Base-by-base conservation (phyloP, 1,284 basidiomycete genomes). In the Ceratobasidium theobromae region DNA sequence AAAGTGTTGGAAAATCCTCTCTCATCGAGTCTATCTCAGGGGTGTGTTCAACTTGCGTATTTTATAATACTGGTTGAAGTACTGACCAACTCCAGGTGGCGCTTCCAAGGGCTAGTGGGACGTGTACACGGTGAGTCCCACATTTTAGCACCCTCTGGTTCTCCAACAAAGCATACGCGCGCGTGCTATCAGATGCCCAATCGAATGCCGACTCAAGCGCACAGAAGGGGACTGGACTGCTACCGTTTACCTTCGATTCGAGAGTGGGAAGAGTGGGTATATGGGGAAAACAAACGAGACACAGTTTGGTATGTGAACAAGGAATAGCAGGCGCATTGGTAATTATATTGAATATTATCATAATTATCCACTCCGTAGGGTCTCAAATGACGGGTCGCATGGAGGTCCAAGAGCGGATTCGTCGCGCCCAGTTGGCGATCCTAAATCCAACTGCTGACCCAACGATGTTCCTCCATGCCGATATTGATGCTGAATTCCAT, bases 371-470 rank as follows among this genome's bases (percentile, higher is more conserved):
- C 6, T 21, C 9, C 6, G 6, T 73, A 67, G 73, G 73, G 11
- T 14, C 49, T 0, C 11, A 57, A 9, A 51, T 74, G 28, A 52
- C 40, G 11, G 49, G 71, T 38, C 69, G 70, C 2, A 32, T 53
- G 2, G 53, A 60, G 3, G 73, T 75, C 3, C 65, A 68, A 64
- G 49, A 65, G 16, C 46, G 69, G 3, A 57, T 70, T 21, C 67
- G 72, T 1, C 80, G 86, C 0, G 89, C 89, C 0, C 90, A 92
- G 72, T 76, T 79, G 0, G 89, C 89, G 0, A 85, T 91, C 14
- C 76, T 92, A 1, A 88, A 87, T 70, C 88, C 88, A 0, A 76
- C 73, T 23, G 76, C 72, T 1, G 70, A 77, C 8, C 27, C 72
- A 0, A 65, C 72, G 0, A 60, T 70, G 0, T 83, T 84, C 69